Base-by-base conservation (phyloP, 106 monocot species). In the Allium sativum region DNA sequence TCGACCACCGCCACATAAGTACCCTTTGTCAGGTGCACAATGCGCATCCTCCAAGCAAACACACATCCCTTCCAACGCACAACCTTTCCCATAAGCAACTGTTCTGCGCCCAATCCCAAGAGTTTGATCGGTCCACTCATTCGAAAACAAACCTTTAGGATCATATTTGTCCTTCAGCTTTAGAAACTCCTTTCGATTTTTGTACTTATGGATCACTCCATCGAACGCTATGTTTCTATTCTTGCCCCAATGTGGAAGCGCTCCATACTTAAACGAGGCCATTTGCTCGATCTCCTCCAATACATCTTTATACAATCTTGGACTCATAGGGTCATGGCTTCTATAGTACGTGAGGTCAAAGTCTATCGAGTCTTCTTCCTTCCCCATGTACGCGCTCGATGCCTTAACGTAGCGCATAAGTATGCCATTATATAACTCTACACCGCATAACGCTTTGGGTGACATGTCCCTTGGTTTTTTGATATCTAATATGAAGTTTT, bases 281-380 rank as follows among this genome's bases (percentile, higher is more conserved):
- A 92, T 92, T 62, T 92, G 92, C 70, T 92, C 84, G 7, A 92
- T 70, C 81, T 92, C 92, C 51, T 92, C 86, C 0, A 86, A 0
- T 6, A 86, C 55, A 59, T 81, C 91, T 56, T 81, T 70, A 48
- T 81, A 31, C 10, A 83, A 61, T 50, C 80, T 72, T 20, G 91
- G 91, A 0, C 20, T 10, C 73, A 52, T 54, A 0, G 89, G 78
- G 59, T 89, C 79, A n/a, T 15, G 72, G 12, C 81, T 78, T 41
- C 81, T 56, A 58, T 81, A 89, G 44, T 84, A 84, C 0, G 84
- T 78, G 22, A 89, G 61, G 60, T 84, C 58, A 15, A 58, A 40
- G 41, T 58, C 58, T 40, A 40, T 17, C 20, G 58, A 58, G 22
- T 58, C 88, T 13, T 67, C 68, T 1, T 8, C 9, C 12, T 47